A percentile compares a stretch with the other conserved stretches of the same genome.
phyloP scores from a whole-genome alignment of 805 yeast genomes.

The Pichia nakasei region DNA sequence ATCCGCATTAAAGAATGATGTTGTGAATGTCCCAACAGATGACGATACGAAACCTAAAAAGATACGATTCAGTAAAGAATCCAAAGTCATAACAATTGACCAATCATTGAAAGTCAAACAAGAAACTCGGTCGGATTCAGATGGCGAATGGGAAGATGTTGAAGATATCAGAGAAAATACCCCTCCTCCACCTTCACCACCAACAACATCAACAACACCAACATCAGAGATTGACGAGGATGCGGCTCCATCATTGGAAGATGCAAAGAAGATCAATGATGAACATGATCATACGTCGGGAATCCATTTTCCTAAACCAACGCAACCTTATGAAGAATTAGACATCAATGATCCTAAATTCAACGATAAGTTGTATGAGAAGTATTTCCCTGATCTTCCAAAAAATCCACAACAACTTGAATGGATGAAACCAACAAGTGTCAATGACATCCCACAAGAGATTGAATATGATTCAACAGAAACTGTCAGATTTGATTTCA shows the following conservation, averaged over 20 bases:
- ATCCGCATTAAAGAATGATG: conserved; percentile 11
- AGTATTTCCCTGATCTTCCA: conserved; percentile 86
- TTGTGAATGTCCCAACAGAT: conserved; percentile 2
- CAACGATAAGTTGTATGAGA: conserved; percentile 67
- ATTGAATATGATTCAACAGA: conserved; percentile 45
- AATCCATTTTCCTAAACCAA: conserved; percentile 63
- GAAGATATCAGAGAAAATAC: conserved; percentile 38
- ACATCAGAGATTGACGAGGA: conserved; percentile 9
- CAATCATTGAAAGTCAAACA: conserved; percentile 6
- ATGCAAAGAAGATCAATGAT: conserved; percentile 28
- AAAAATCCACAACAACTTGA: conserved; percentile 70
- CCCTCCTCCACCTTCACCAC: conserved; percentile 8
- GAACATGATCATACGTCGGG: conserved; percentile 10
- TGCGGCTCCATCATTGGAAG: conserved; percentile 38
- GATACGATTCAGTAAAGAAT: conserved; percentile 26
- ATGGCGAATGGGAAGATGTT: conserved; percentile 41
- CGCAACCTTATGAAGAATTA: conserved; percentile 21
- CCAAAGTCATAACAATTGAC: conserved; percentile 24
- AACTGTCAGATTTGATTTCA: conserved; percentile 80
- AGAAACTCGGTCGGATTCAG: conserved; percentile 7
- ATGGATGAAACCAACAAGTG: conserved; percentile 71
- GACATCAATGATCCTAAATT: conserved; percentile 75
- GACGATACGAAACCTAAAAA: conserved; percentile 21
- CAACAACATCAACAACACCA: not conserved
- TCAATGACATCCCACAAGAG: conserved; percentile 33